Percentiles rank a stretch among this genome's conserved stretches.
phyloP scores from a whole-genome alignment of 2,329 filamentous ascomycete genomes.

The Colletotrichum chlorophyti region DNA sequence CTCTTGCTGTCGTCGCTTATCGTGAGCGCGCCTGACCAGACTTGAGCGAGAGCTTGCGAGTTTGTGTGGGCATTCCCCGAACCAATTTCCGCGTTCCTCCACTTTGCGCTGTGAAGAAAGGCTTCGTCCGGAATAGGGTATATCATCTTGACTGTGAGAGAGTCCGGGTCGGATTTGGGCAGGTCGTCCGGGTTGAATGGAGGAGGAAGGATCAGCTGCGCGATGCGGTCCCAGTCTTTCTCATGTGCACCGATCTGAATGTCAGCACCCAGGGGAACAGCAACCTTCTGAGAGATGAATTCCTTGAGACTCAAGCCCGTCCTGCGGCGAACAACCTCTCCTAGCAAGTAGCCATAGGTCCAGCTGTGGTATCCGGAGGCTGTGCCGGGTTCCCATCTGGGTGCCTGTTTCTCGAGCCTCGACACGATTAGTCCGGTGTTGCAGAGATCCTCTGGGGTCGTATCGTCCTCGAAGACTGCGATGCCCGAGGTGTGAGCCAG shows the following conservation, averaged over 20 bases:
- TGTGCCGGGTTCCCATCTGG: slow-evolving; percentile 52
- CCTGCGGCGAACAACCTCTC: slow-evolving; percentile 48
- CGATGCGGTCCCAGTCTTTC: slow-evolving; percentile 47
- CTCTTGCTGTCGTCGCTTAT: slow-evolving; percentile 31
- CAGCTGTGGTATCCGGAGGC: slow-evolving; percentile 49
- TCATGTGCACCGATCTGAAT: slow-evolving; percentile 52
- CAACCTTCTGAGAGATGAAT: slow-evolving; percentile 46
- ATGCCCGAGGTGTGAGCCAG: slow-evolving; percentile 48
- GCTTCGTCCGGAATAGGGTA: slow-evolving; percentile 33
- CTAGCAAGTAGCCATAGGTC: slow-evolving; percentile 48
- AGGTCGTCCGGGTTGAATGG: background rate
- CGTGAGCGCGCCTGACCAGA: slow-evolving; percentile 42
- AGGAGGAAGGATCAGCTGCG: slow-evolving; percentile 39
- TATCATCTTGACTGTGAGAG: slow-evolving; percentile 34
- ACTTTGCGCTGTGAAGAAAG: slow-evolving; percentile 36
- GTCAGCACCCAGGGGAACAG: slow-evolving; percentile 49
- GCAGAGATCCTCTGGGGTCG: slow-evolving; percentile 40
- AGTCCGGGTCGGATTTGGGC: slow-evolving; percentile 32
- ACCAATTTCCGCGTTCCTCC: slow-evolving; percentile 48
- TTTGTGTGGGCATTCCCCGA: slow-evolving; percentile 53
- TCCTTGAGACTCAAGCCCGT: slow-evolving; percentile 49
- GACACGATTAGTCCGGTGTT: slow-evolving; percentile 38
- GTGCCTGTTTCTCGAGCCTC: slow-evolving; percentile 46
- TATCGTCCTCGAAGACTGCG: slow-evolving; percentile 39
- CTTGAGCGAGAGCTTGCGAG: slow-evolving; percentile 46